Percentiles rank a stretch among this genome's conserved stretches.
Conservation (phyloP, 495 filamentous ascomycete species). For the Tuber calosporum region DNA sequence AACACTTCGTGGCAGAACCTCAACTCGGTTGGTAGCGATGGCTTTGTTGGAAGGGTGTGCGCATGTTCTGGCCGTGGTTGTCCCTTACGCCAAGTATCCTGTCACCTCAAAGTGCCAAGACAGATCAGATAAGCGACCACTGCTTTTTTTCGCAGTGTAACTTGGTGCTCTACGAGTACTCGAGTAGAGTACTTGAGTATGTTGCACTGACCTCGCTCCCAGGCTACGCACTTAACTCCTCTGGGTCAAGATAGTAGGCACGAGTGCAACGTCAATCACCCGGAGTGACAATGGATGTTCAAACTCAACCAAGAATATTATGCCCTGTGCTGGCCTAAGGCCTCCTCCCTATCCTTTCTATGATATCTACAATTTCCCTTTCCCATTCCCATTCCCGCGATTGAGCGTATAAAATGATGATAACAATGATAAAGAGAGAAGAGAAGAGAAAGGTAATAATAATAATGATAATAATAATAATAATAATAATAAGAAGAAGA, state of each 20-base stretch:
- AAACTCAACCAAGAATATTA: not conserved
- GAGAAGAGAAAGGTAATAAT: constrained; percentile 11
- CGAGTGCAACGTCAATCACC: not conserved
- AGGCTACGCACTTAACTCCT: not conserved
- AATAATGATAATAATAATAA: not conserved
- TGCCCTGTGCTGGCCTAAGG: not conserved
- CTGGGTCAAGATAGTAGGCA: not conserved
- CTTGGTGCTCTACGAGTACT: no score
- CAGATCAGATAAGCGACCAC: constrained; percentile 2
- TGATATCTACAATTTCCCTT: not conserved
- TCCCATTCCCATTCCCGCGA: not conserved
- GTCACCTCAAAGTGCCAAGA: not conserved
- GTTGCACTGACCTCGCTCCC: not conserved
- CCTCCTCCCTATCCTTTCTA: not conserved
- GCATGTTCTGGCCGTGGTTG: not conserved
- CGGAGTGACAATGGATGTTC: not conserved
- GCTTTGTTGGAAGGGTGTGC: constrained; percentile 1
- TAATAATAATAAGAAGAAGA: no score
- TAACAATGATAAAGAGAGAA: constrained; percentile 1
- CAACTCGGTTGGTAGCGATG: constrained; percentile 3
- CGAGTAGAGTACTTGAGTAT: no score
- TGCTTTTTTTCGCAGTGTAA: no score
- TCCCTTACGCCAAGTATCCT: not conserved
- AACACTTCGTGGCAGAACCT: constrained; percentile 6
- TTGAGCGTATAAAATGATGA: not conserved